These are phyloP conservation scores for Breynia disticha DNA, from an alignment of 441 rosid species.

Conservation along the genomic window DNA sequence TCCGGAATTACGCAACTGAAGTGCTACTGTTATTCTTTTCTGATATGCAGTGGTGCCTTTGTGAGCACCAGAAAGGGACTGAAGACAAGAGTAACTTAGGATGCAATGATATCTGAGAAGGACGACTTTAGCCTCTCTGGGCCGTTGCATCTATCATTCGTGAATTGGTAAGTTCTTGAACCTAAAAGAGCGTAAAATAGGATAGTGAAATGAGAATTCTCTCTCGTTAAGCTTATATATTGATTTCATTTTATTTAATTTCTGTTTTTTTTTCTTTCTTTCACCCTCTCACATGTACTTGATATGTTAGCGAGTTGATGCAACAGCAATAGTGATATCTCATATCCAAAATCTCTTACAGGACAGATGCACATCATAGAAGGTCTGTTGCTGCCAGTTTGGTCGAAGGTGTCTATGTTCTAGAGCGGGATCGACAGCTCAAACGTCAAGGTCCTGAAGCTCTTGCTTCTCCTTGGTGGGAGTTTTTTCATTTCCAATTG, in stretches of 20 bases:
- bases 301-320: too few species aligned
- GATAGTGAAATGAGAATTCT: too few species aligned
- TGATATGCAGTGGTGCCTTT: too few species aligned
- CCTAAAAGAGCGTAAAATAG: neutral
- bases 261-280: too few species aligned
- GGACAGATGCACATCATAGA: constrained; percentile 59
- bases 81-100: constrained; percentile 1
- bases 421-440: constrained; percentile 88
- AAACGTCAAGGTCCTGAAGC: constrained; percentile 55
- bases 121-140: constrained; percentile 39
- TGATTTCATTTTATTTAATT: neutral
- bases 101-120: constrained; percentile 35
- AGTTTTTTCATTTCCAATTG: constrained; percentile 59
- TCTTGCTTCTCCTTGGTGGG: constrained; percentile 82
- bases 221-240: too few species aligned
- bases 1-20: too few species aligned
- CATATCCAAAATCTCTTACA: constrained; percentile 14
- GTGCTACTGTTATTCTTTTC: too few species aligned
- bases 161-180: constrained; percentile 53
- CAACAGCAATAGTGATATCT: too few species aligned
- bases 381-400: constrained; percentile 74
- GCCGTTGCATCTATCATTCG: constrained; percentile 36
- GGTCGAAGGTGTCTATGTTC: constrained; percentile 69
- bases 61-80: too few species aligned
- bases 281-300: too few species aligned